These are phyloP conservation scores for Saccharomyces hybrid DNA, from an alignment of 1,139 yeast genomes.

Conservation along the genomic window DNA sequence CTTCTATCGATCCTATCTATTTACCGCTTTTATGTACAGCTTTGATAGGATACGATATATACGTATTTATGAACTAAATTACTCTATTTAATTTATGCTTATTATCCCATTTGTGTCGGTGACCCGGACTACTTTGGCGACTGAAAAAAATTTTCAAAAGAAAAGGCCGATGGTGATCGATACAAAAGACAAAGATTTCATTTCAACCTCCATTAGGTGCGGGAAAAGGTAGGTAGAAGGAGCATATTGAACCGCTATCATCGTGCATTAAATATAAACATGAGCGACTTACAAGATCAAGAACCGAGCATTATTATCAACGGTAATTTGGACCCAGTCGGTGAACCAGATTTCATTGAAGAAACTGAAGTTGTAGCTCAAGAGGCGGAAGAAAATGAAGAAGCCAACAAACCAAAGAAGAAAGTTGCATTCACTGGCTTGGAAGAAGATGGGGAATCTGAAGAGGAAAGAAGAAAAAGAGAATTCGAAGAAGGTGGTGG, in stretches of 20 bases:
- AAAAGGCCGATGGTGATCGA: not conserved
- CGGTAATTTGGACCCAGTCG: constrained; percentile 49
- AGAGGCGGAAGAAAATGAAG: constrained; percentile 28
- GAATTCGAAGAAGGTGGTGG: constrained; percentile 99
- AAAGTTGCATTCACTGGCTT: constrained; percentile 77
- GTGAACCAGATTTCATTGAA: constrained; percentile 32
- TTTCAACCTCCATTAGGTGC: not conserved
- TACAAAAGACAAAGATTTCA: not conserved
- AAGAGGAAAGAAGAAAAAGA: constrained; percentile 63
- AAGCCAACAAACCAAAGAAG: constrained; percentile 49
- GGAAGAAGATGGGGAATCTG: constrained; percentile 44
- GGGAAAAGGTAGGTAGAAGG: not conserved
- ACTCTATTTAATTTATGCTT: not conserved
- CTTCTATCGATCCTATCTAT: not conserved
- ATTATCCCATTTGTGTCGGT: not conserved
- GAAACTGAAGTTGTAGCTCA: constrained; percentile 31
- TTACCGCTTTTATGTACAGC: not conserved
- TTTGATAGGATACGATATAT: not conserved
- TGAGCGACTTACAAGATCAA: constrained; percentile 74
- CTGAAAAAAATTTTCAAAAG: not conserved
- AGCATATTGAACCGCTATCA: not conserved
- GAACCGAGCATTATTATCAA: constrained; percentile 82
- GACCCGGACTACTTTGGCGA: not conserved
- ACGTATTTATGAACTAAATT: not conserved
- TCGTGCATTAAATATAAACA: constrained; percentile 12